Evolutionary conservation across 495 filamentous ascomycete species (phyloP).

Genomic region (Neurospora sp.): DNA sequence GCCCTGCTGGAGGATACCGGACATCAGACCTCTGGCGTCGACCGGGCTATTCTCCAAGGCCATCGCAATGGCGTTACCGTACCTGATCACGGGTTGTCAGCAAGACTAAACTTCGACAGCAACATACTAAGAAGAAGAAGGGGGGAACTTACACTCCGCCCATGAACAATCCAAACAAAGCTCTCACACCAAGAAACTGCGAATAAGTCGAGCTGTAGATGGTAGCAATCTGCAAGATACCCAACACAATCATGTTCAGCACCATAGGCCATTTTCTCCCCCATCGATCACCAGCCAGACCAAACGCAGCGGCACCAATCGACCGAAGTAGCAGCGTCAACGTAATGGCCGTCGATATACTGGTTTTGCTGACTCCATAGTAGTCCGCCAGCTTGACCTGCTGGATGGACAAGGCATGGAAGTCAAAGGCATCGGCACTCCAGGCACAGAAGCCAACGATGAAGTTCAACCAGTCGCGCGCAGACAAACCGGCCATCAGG

Average conservation of each 20-base stretch:
- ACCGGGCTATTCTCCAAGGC: constrained; percentile 66
- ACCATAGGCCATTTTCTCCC: constrained; percentile 81
- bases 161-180: constrained; percentile 73
- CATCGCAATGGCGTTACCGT: constrained; percentile 74
- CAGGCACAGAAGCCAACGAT: constrained; percentile 53
- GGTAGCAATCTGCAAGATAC: constrained; percentile 59
- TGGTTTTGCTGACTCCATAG: constrained; percentile 53
- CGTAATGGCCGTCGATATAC: constrained; percentile 63
- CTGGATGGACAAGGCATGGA: constrained; percentile 66
- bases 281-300: constrained; percentile 61
- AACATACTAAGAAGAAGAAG: neutral
- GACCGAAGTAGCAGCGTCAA: constrained; percentile 62
- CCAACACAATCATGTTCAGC: constrained; percentile 53
- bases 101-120: neutral
- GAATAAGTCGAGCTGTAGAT: constrained; percentile 58
- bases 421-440: constrained; percentile 68
- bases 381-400: constrained; percentile 57
- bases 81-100: constrained; percentile 20
- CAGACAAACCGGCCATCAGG: constrained; percentile 45
- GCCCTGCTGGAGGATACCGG: constrained; percentile 67
- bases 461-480: constrained; percentile 53
- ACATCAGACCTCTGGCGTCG: constrained; percentile 63
- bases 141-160: constrained; percentile 46
- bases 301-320: constrained; percentile 60
- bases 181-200: constrained; percentile 59